A percentile compares a stretch with the other conserved stretches of the same genome.
Evolutionary conservation across 2,329 filamentous ascomycete species (phyloP).

Genomic region (Leptographium lundbergii): DNA sequence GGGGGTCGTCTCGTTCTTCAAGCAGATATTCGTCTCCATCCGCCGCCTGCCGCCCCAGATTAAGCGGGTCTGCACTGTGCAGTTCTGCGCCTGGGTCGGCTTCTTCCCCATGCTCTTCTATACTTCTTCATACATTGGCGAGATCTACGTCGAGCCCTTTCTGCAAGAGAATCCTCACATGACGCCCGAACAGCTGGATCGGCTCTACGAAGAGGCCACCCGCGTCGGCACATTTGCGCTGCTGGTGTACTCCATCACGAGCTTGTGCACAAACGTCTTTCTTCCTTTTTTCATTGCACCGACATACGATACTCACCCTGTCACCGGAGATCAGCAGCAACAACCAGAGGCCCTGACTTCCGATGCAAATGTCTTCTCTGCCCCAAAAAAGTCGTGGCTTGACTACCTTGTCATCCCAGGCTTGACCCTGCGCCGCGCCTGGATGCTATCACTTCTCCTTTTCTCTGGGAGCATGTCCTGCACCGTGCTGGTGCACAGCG

Average conservation of each 20-base stretch:
- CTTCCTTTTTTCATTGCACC: constrained; percentile 78
- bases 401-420: constrained; percentile 61
- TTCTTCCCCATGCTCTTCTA: constrained; percentile 97
- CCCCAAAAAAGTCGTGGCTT: constrained; percentile 28
- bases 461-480: constrained; percentile 73
- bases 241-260: constrained; percentile 76
- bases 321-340: background rate
- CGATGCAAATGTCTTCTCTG: constrained; percentile 2
- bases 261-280: constrained; percentile 67
- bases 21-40: constrained; percentile 62
- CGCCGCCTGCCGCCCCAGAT: constrained; percentile 71
- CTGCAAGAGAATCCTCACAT: constrained; percentile 69
- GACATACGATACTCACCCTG: constrained; percentile 45
- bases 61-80: constrained; percentile 65
- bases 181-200: constrained; percentile 61
- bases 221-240: constrained; percentile 81
- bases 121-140: constrained; percentile 84
- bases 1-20: constrained; percentile 69
- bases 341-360: too few species aligned
- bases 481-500: constrained; percentile 64
- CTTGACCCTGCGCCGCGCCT: constrained; percentile 76
- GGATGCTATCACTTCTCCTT: constrained; percentile 75
- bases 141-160: constrained; percentile 79
- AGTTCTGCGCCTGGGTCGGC: constrained; percentile 83
- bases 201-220: constrained; percentile 73